These are phyloP conservation scores for Fomitiporia mediterranea DNA, from an alignment of 1,284 basidiomycete genomes.

Conservation along the genomic window DNA sequence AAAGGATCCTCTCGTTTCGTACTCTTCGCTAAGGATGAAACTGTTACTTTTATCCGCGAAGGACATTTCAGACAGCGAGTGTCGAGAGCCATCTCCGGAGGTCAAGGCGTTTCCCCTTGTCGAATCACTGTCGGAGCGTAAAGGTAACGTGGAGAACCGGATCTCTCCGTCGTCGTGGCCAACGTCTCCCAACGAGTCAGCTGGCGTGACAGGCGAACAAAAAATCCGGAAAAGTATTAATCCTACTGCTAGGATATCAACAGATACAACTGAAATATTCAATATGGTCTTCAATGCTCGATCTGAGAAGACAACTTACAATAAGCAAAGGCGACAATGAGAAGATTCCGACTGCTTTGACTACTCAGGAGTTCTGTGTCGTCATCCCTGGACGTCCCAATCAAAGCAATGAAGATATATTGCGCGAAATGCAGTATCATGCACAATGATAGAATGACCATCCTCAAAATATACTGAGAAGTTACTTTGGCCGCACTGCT, in stretches of 20 bases:
- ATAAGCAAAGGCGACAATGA: constrained; percentile 6
- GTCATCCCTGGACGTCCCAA: neutral
- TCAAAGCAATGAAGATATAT: neutral
- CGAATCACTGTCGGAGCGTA: too few relatives aligned
- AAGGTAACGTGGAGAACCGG: neutral
- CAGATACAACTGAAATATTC: neutral
- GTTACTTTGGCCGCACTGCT: neutral
- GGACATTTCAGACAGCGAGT: neutral
- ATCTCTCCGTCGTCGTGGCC: too few relatives aligned
- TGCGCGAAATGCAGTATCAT: neutral
- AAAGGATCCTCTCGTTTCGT: neutral
- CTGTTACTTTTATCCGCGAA: neutral
- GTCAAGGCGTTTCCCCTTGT: too few relatives aligned
- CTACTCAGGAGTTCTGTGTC: neutral
- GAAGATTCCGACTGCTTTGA: neutral
- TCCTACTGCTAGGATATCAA: neutral
- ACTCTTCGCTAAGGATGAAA: neutral
- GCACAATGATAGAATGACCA: too few relatives aligned
- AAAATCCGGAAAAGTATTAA: neutral
- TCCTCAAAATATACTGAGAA: too few relatives aligned
- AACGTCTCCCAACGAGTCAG: too few relatives aligned
- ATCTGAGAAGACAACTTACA: too few relatives aligned
- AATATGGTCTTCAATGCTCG: too few relatives aligned
- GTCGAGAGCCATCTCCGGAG: too few relatives aligned
- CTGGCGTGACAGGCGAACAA: neutral